Evolutionary conservation across 2,329 filamentous ascomycete species (phyloP).

Genomic region (Trichoderma koningiopsis): DNA sequence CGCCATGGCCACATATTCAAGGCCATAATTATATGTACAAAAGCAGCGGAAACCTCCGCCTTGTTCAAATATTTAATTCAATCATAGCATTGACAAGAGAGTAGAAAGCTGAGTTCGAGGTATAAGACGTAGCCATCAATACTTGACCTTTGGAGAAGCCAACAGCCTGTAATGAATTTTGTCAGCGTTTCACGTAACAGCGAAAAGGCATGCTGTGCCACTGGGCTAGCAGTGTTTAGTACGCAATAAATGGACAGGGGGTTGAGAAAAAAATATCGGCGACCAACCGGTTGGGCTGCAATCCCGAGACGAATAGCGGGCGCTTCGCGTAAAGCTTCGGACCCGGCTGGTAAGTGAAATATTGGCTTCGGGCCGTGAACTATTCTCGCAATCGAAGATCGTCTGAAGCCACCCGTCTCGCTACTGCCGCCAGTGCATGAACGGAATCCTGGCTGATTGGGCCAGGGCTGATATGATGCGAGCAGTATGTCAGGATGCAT

Average conservation of each 20-base stretch:
- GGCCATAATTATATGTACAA: background rate
- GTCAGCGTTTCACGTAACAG: background rate
- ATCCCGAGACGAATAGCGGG: background rate
- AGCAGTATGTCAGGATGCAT: background rate
- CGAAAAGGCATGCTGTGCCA: constrained; percentile 3
- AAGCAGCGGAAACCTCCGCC: background rate
- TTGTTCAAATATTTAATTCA: background rate
- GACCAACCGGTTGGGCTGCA: constrained; percentile 16
- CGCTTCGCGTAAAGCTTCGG: background rate
- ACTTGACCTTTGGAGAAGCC: background rate
- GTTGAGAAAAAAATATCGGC: background rate
- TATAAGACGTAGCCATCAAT: background rate
- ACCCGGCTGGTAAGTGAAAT: constrained; percentile 2
- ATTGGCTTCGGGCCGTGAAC: constrained; percentile 9
- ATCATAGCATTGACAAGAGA: background rate
- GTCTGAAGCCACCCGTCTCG: background rate
- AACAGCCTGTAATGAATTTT: background rate
- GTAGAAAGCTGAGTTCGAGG: background rate
- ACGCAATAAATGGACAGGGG: background rate
- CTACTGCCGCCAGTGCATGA: background rate
- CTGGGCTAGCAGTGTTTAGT: background rate
- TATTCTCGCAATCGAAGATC: background rate
- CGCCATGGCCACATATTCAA: background rate
- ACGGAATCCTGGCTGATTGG: background rate
- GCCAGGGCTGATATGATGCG: background rate